These are phyloP conservation scores for Cadophora gregata DNA, from an alignment of 2,329 filamentous ascomycete species.

Conservation along the genomic window DNA sequence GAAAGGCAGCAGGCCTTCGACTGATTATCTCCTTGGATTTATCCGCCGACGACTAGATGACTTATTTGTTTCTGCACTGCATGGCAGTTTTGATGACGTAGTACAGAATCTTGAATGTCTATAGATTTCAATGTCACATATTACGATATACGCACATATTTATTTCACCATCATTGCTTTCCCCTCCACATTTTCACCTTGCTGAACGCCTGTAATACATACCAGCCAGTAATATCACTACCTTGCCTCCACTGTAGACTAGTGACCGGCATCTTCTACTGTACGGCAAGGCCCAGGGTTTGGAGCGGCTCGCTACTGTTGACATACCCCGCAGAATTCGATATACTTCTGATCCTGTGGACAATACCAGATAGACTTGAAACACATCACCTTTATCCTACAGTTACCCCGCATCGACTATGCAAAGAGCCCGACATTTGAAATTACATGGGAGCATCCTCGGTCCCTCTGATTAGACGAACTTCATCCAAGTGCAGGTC, in stretches of 20 bases:
- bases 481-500: background rate
- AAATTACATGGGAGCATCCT: constrained; percentile 8
- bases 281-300: background rate
- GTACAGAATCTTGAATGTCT: constrained; percentile 30
- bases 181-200: background rate
- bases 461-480: background rate
- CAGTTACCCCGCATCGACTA: constrained; percentile 1
- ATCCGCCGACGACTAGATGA: constrained; percentile 40
- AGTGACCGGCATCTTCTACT: background rate
- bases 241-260: background rate
- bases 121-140: constrained; percentile 39
- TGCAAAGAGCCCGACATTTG: background rate
- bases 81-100: constrained; percentile 27
- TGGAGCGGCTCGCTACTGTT: background rate
- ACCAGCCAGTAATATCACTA: background rate
- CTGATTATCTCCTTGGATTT: constrained; percentile 37
- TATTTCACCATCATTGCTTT: background rate
- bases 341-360: background rate
- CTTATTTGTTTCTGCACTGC: constrained; percentile 28
- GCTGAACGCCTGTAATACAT: background rate
- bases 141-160: constrained; percentile 31
- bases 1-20: constrained; percentile 45
- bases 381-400: background rate
- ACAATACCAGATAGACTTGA: background rate
- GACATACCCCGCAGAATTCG: background rate